These are phyloP conservation scores for Lotus japonicus DNA, from an alignment of 306 rosid species.

Conservation along the genomic window DNA sequence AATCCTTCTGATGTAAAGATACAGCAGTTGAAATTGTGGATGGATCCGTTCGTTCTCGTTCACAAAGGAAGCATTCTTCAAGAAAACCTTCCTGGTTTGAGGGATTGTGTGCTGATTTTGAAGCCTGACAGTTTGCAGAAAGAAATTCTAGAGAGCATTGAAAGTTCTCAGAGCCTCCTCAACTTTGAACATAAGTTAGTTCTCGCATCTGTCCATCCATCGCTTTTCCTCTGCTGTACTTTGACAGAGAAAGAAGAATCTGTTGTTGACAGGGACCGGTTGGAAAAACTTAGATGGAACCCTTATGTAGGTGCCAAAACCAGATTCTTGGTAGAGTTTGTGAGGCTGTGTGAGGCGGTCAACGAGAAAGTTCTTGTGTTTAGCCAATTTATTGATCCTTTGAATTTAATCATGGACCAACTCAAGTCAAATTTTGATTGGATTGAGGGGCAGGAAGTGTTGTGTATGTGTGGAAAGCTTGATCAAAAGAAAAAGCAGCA, in stretches of 20 bases:
- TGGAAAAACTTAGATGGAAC: not conserved
- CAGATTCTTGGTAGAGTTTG: slow-evolving; percentile 26
- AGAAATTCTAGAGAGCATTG: slow-evolving; percentile 16
- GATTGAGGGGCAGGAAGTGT: slow-evolving; percentile 21
- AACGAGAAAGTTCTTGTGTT: slow-evolving; percentile 35
- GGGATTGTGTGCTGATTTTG: slow-evolving; percentile 27
- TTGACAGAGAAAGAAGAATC: slow-evolving; percentile 13
- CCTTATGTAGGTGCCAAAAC: slow-evolving; percentile 31
- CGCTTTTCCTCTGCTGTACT: slow-evolving; percentile 17
- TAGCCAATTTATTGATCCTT: slow-evolving; percentile 24
- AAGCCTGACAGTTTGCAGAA: slow-evolving; percentile 25
- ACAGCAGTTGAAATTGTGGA: slow-evolving; percentile 12
- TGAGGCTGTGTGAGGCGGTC: slow-evolving; percentile 14
- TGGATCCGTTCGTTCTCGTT: slow-evolving; percentile 37
- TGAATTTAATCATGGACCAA: slow-evolving; percentile 16
- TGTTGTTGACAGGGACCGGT: not conserved
- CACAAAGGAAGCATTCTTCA: slow-evolving; percentile 33
- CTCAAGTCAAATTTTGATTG: slow-evolving; percentile 1
- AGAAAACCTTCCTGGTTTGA: slow-evolving; percentile 34
- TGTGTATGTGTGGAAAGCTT: slow-evolving; percentile 9
- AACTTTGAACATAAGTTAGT: slow-evolving; percentile 20
- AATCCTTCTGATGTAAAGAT: not conserved
- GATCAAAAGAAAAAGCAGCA: slow-evolving; percentile 8
- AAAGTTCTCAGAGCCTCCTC: not conserved
- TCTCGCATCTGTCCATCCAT: slow-evolving; percentile 33